These are phyloP conservation scores for Albophoma yamanashiensis DNA, from an alignment of 2,329 filamentous ascomycete genomes.

Conservation along the genomic window DNA sequence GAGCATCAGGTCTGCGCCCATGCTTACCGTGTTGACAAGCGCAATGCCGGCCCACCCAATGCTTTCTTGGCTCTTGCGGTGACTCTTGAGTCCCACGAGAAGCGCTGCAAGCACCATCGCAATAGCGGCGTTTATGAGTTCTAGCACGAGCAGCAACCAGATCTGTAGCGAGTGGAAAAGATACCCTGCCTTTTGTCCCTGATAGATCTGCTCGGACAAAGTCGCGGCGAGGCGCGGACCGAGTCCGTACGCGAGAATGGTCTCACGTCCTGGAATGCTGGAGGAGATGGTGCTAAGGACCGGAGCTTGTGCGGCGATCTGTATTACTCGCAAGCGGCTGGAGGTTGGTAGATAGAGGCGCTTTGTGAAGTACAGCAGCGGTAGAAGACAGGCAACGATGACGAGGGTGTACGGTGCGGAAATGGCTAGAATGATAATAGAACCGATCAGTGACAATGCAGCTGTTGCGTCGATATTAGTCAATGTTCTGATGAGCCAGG, in stretches of 20 bases:
- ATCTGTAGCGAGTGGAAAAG: neutral
- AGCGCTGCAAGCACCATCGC: neutral
- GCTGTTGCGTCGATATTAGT: neutral
- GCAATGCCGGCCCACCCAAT: neutral
- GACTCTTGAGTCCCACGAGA: neutral
- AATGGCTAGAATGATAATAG: neutral
- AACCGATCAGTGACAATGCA: neutral
- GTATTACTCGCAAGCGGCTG: neutral
- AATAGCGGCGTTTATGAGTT: neutral
- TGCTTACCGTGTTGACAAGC: neutral
- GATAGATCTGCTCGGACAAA: neutral
- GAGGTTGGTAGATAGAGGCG: neutral
- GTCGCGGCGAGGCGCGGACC: neutral
- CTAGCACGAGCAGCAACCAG: neutral
- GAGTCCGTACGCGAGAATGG: neutral
- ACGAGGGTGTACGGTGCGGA: neutral
- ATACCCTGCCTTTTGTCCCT: neutral
- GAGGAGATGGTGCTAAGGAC: neutral
- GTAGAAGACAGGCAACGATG: neutral
- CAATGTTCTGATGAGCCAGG: neutral
- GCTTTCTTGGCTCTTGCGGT: neutral
- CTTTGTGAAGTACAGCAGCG: neutral
- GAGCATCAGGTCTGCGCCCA: neutral
- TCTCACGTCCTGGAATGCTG: neutral
- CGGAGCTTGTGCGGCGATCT: neutral